Conservation (phyloP, 768 basidiomycete species). For the Cantharellus cinnabarinus region DNA sequence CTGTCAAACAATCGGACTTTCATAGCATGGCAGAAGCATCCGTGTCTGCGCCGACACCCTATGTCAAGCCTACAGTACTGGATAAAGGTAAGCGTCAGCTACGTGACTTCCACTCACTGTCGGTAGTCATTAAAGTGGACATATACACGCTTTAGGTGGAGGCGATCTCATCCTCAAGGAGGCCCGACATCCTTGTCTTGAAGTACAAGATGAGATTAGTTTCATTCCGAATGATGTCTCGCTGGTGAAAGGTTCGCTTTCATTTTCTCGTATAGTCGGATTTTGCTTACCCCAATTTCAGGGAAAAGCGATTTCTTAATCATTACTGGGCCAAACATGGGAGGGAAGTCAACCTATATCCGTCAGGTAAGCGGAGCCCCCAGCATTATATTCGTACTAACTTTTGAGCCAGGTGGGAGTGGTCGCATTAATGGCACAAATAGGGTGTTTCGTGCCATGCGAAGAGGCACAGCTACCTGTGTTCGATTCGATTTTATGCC, state of each 20-base stretch:
- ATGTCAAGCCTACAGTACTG: constrained; percentile 64
- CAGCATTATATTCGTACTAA: not conserved
- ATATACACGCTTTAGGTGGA: constrained; percentile 28
- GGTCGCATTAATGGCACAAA: constrained; percentile 91
- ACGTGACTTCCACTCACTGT: not conserved
- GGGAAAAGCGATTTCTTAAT: constrained; percentile 85
- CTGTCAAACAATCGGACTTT: not conserved
- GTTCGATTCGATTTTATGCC: constrained; percentile 86
- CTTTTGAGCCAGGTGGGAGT: constrained; percentile 46
- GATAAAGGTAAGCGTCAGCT: constrained; percentile 37
- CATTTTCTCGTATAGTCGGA: not conserved
- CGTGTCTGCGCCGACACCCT: constrained; percentile 65
- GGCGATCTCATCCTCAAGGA: constrained; percentile 66
- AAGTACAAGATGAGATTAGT: constrained; percentile 84
- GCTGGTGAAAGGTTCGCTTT: constrained; percentile 58
- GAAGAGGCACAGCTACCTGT: constrained; percentile 68
- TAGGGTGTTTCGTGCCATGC: constrained; percentile 90
- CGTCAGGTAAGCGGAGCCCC: constrained; percentile 36
- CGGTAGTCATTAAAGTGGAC: not conserved
- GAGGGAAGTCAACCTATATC: constrained; percentile 95
- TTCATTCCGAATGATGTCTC: constrained; percentile 94
- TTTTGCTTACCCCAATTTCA: constrained; percentile 13
- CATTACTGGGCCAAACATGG: constrained; percentile 98
- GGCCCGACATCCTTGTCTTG: constrained; percentile 88
- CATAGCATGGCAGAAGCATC: constrained; percentile 81